Conservation (phyloP, 1,284 basidiomycete species). For the Thelephora terrestris region DNA sequence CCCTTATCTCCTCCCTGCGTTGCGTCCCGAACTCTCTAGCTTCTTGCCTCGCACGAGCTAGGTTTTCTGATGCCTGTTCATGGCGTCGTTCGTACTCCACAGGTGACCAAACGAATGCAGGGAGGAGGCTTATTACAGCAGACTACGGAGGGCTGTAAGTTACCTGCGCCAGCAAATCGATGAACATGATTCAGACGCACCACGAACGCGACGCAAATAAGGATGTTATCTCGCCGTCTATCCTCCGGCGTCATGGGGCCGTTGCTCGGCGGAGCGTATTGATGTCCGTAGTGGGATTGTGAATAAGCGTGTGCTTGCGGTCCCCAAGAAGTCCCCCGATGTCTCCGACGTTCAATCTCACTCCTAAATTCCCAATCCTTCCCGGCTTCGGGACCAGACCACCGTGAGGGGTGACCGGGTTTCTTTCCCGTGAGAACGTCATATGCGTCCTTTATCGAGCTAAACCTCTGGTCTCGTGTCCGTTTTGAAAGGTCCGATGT, state of each 20-base stretch:
- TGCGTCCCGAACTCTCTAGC: slow-evolving; percentile 30
- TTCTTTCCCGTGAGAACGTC: slow-evolving; percentile 26
- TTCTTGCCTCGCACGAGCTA: slow-evolving; percentile 32
- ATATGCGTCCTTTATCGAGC: slow-evolving; percentile 39
- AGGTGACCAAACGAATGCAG: slow-evolving; percentile 18
- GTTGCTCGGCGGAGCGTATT: slow-evolving; percentile 2
- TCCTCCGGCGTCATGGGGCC: slow-evolving; percentile 20
- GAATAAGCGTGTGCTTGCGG: slow-evolving; percentile 1
- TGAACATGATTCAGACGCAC: slow-evolving; percentile 18
- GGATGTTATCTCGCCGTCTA: slow-evolving; percentile 30
- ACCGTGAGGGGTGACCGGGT: slow-evolving; percentile 3
- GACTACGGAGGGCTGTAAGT: slow-evolving; percentile 15
- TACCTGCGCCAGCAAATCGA: not conserved
- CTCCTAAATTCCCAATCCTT: no score
- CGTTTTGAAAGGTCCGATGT: slow-evolving; percentile 18
- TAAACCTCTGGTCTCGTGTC: slow-evolving; percentile 36
- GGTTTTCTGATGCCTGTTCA: slow-evolving; percentile 29
- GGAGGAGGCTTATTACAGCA: slow-evolving; percentile 24
- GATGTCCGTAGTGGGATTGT: slow-evolving; percentile 5
- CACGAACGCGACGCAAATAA: slow-evolving; percentile 28
- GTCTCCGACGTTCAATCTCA: slow-evolving; percentile 31
- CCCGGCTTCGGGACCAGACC: slow-evolving; percentile 23
- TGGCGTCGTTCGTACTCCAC: slow-evolving; percentile 12
- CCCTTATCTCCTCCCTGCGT: slow-evolving; percentile 28
- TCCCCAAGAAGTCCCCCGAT: slow-evolving; percentile 12